Conservation (phyloP, 805 yeast genomes). For the Ogataea thermomethanolica region DNA sequence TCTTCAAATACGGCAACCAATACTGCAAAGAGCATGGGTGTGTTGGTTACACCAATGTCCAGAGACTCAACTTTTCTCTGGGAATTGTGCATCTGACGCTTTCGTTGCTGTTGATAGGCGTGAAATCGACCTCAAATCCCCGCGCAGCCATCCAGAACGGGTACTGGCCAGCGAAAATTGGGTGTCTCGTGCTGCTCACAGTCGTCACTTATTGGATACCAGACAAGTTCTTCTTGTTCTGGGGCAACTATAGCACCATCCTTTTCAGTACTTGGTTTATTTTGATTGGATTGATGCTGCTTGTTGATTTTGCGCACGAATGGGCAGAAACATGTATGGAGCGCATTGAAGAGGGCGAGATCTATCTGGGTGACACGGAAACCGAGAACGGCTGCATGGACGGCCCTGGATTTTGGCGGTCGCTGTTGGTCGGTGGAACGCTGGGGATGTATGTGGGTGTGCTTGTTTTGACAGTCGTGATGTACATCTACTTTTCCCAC, state of each 20-base stretch:
- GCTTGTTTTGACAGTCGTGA: slow-evolving; percentile 65
- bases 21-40: slow-evolving; percentile 83
- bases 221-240: slow-evolving; percentile 77
- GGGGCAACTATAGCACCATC: slow-evolving; percentile 89
- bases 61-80: slow-evolving; percentile 82
- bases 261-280: slow-evolving; percentile 80
- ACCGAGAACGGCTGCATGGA: slow-evolving; percentile 30
- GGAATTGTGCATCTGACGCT: slow-evolving; percentile 74
- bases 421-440: slow-evolving; percentile 82
- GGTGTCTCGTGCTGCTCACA: slow-evolving; percentile 54
- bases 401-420: slow-evolving; percentile 67
- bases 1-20: slow-evolving; percentile 50
- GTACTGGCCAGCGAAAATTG: slow-evolving; percentile 77
- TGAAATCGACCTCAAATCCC: slow-evolving; percentile 71
- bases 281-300: slow-evolving; percentile 80
- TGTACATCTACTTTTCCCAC: slow-evolving; percentile 81
- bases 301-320: slow-evolving; percentile 96
- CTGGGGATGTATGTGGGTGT: slow-evolving; percentile 76
- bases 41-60: slow-evolving; percentile 89
- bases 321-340: slow-evolving; percentile 97
- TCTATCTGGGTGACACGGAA: slow-evolving; percentile 45
- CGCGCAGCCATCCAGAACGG: slow-evolving; percentile 87
- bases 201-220: slow-evolving; percentile 75
- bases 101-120: slow-evolving; percentile 66
- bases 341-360: slow-evolving; percentile 79